Evolutionary conservation across 192 early-diverging fungal genomes (phyloP), one percentile per base, ranked within the genome.

Genomic region (Coemansia sp.): DNA sequence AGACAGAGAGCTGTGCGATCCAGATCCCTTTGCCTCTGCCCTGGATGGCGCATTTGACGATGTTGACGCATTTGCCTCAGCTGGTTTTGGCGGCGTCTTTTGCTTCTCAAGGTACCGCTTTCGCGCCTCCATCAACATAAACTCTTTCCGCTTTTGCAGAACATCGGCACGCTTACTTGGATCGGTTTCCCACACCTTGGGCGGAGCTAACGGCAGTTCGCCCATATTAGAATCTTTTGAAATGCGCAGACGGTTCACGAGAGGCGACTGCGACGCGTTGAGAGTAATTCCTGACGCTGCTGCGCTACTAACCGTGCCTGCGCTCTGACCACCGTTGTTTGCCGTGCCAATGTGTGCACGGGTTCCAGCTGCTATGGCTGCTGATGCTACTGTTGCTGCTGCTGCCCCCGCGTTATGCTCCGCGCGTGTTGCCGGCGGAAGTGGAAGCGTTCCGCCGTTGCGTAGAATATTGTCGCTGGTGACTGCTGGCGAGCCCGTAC

Each of bases 391-490:
- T 23, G 34, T 30, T 20, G 40, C 41, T 20, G 56, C 50, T 23
- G 28, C 50, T 5, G 27, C 9, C 45, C 40, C 34, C 25, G 59
- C 27, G 27, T 38, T 47, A 45, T 68, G 72, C 22, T 64, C 72
- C 1, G 65, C 55, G 3, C 55, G 59, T 14, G 62, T 62, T 34
- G 67, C 60, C 8, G 68, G 70, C 14, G 75, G 75, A 17, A 71
- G 40, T 33, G 75, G 75, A 28, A 78, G 66, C 20, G 69, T 62
- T 27, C 75, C 75, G 1, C 70, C 86, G 30, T 92, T 83, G 29
- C 85, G 82, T 29, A 92, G 75, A 44, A 90, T 89, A 68, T 92
- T 91, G 59, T 94, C 91, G 55, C 87, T 88, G 19, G 91, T 92
- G 50, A 85, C 81, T 47, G 90, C 88, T 20, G 91, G 89, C 11